Base-by-base conservation (phyloP, 1,284 basidiomycete species). In the Leccinum subatratum region DNA sequence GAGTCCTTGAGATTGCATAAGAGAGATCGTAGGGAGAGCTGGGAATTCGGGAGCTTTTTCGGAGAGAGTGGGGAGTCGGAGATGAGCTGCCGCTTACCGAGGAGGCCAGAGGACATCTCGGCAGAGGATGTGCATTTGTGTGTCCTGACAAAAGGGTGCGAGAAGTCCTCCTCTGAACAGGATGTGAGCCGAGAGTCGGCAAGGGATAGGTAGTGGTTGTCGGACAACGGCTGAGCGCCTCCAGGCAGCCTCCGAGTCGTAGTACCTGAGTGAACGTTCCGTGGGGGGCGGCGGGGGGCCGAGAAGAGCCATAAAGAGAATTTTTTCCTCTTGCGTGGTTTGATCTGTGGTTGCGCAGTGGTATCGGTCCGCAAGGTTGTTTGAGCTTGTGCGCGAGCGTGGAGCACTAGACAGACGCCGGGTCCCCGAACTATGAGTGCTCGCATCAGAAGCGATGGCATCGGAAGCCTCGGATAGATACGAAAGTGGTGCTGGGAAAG, bases 11-110 rank as follows among this genome's bases (percentile, higher is more conserved):
- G 1, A 83, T 85, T 3, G 90, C 89, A 48, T 83, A 76, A 25
- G 73, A 75, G 48, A 92, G 79, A 69, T 91, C 88, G 72, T 91
- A 89, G 42, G 85, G 83, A 7, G 86, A 83, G 22, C n/a, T 68
- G 34, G 73, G 68, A 1, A 63, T 56, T 20, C 64, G 69, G 51
- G 66, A n/a, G 58, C 12, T 66, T 66, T 30, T 72, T 63, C 63
- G 70, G 25, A 70, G 37, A n/a, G 73, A 70, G 3, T 75, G 73
- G 1, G 75, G 72, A 16, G 76, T 78, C 2, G 75, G 73, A 18
- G 76, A 78, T 2, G 77, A 76, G 65, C 76, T 73, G 54, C 73
- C 72, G 60, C 79, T 79, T 64, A 79, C 77, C 3, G 82, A 81
- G 2, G 81, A 81, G 6, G 81, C 81, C 37, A 39, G 37, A 39